Evolutionary conservation across 495 filamentous ascomycete species (phyloP).

Genomic region (Talaromyces stipitatus): DNA sequence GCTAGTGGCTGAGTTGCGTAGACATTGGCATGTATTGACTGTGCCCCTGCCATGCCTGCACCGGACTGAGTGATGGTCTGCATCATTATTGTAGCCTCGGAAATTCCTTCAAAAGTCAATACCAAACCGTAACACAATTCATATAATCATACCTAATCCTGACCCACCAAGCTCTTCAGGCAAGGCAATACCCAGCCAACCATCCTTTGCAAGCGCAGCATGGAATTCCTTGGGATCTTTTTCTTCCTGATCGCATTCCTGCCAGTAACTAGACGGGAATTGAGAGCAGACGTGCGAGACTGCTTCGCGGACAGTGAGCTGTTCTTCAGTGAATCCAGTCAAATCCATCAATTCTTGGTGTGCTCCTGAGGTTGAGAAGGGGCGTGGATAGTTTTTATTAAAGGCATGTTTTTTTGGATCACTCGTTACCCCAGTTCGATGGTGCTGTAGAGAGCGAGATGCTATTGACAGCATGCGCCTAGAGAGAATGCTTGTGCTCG

Average conservation of each 20-base stretch:
- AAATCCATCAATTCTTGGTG: slow-evolving; percentile 54
- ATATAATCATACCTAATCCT: slow-evolving; percentile 50
- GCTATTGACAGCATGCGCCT: neutral
- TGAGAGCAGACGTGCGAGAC: slow-evolving; percentile 59
- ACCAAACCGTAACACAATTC: neutral
- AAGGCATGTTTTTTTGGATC: neutral
- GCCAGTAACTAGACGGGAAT: slow-evolving; percentile 64
- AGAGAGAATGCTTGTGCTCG: neutral
- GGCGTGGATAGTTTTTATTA: neutral
- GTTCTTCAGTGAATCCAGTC: slow-evolving; percentile 62
- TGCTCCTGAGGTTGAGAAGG: slow-evolving; percentile 23
- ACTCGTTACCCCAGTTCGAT: neutral
- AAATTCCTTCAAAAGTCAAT: slow-evolving; percentile 40
- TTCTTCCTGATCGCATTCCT: slow-evolving; percentile 56
- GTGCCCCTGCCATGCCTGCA: slow-evolving; percentile 71
- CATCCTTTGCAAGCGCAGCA: slow-evolving; percentile 64
- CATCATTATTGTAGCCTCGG: slow-evolving; percentile 80
- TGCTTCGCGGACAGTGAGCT: slow-evolving; percentile 64
- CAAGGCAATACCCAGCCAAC: slow-evolving; percentile 78
- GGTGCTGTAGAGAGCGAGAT: neutral
- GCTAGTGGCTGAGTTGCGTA: slow-evolving; percentile 73
- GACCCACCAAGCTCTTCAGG: slow-evolving; percentile 65
- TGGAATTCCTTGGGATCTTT: slow-evolving; percentile 68
- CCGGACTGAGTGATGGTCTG: slow-evolving; percentile 73
- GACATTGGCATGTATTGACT: slow-evolving; percentile 69